Conservation (phyloP, 2,329 filamentous ascomycete genomes). For the Ramularia endophylla region DNA sequence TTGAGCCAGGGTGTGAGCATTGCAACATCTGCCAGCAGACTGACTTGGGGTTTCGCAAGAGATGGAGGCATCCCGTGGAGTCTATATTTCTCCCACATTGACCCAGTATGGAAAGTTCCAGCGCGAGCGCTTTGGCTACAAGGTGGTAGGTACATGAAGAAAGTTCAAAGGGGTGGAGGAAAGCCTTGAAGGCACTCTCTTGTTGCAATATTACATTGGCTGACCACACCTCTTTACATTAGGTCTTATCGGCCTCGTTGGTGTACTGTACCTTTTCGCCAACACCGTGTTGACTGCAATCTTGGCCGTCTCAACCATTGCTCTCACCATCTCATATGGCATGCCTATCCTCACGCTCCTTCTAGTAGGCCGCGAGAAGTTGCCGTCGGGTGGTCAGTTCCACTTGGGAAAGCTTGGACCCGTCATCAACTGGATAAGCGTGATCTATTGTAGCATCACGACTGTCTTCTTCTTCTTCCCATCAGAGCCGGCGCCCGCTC, state of each 20-base stretch:
- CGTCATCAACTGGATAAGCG: slow-evolving; percentile 37
- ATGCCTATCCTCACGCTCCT: slow-evolving; percentile 35
- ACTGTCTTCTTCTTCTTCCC: slow-evolving; percentile 55
- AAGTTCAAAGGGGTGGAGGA: too few species aligned
- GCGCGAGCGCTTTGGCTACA: slow-evolving; percentile 49
- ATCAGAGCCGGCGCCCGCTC: slow-evolving; percentile 38
- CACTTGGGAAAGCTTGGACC: slow-evolving; percentile 36
- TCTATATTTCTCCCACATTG: slow-evolving; percentile 32
- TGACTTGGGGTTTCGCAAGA: slow-evolving; percentile 26
- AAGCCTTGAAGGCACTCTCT: too few species aligned
- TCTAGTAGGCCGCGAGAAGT: slow-evolving; percentile 46
- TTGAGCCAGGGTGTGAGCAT: slow-evolving; percentile 50
- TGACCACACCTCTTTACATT: too few species aligned
- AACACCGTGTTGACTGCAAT: slow-evolving; percentile 40
- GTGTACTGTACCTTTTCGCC: slow-evolving; percentile 41
- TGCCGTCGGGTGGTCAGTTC: slow-evolving; percentile 42
- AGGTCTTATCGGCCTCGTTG: slow-evolving; percentile 42
- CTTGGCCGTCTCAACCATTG: slow-evolving; percentile 38
- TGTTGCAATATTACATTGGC: too few species aligned
- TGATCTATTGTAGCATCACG: slow-evolving; percentile 48
- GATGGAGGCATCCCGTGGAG: slow-evolving; percentile 24
- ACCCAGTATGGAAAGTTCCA: slow-evolving; percentile 48
- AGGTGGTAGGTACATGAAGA: slow-evolving; percentile 28
- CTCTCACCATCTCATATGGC: slow-evolving; percentile 39
- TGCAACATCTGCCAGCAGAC: slow-evolving; percentile 34